Evolutionary conservation across 768 basidiomycete species (phyloP).

Genomic region (Calocybe gangraenosa): DNA sequence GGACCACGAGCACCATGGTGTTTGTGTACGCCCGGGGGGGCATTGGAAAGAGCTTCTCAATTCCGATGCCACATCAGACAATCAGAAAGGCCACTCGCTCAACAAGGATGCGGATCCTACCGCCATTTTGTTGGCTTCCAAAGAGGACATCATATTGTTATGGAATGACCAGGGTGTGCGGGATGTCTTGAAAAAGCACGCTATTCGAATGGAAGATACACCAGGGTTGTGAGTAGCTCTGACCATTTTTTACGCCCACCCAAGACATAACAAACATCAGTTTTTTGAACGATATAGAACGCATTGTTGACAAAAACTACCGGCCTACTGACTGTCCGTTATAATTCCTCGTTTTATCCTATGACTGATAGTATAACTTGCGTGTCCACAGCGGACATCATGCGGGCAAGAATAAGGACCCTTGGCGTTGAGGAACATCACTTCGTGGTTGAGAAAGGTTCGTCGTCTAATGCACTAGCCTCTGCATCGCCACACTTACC

Average conservation of each 20-base stretch:
- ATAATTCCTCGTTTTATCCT: slow-evolving; percentile 2
- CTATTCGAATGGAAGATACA: slow-evolving; percentile 52
- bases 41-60: slow-evolving; percentile 15
- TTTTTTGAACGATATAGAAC: slow-evolving; percentile 66
- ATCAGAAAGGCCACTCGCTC: slow-evolving; percentile 13
- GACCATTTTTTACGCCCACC: neutral
- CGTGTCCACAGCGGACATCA: slow-evolving; percentile 52
- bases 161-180: slow-evolving; percentile 59
- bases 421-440: slow-evolving; percentile 72
- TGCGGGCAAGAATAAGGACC: slow-evolving; percentile 71
- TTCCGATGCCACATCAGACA: too few species aligned
- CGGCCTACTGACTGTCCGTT: slow-evolving; percentile 59
- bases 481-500: neutral
- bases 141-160: slow-evolving; percentile 55
- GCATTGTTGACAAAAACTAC: slow-evolving; percentile 54
- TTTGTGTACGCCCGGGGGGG: slow-evolving; percentile 32
- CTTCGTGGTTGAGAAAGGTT: slow-evolving; percentile 56
- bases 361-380: neutral
- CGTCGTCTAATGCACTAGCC: neutral
- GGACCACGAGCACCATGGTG: slow-evolving; percentile 25
- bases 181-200: slow-evolving; percentile 44
- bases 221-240: slow-evolving; percentile 62
- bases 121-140: slow-evolving; percentile 44
- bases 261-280: slow-evolving; percentile 27
- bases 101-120: slow-evolving; percentile 42